Evolutionary conservation across 768 basidiomycete genomes (phyloP), one percentile per base, ranked within the genome.

Genomic region (Suillus paluster): DNA sequence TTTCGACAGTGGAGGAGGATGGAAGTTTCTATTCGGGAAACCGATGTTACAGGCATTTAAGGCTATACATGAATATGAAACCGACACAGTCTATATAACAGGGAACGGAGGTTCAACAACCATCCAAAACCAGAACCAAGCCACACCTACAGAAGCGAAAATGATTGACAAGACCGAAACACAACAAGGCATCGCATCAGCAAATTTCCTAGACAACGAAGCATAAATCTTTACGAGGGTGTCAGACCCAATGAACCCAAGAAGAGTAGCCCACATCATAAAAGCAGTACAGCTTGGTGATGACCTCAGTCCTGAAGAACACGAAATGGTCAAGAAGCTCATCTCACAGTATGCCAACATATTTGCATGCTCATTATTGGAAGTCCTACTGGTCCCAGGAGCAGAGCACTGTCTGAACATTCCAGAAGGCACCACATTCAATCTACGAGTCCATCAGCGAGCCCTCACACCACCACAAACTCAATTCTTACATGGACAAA

Each of bases 351-450:
- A 70, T 58, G 78, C 81, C 0, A 79, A 82, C 60, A 67, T 73
- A 33, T 83, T 80, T 54, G 78, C 79, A 3, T 66, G 81, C 6
- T 73, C 76, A 0, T 61, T 82, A 12, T 70, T 71, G 27, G 78
- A 83, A 61, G 81, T 83, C 2, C 46, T 42, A 0, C 63, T 65
- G 1, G 74, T 81, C 0, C 49, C 38, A 6, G 48, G 38, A 12
- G 48, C 27, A 23, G 4, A 50, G n/a, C 34, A 50, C 15, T 17
- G 41, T 3, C 52, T 63, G 2, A 53, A 60, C 12, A 39, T 64
- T 14, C 53, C 54, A 0, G 12, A 42, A 2, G 52, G 48, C 4
- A n/a, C 34, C 17, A 59, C 19, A 2, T 59, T 55, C 30, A 23
- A 12, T 7, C 25, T 34, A 17, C 34, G 36, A 4, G 36, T 60